A percentile compares a stretch with the other conserved stretches of the same genome.
Evolutionary conservation across 2,329 filamentous ascomycete genomes (phyloP).

Genomic region (Thelonectria olida): DNA sequence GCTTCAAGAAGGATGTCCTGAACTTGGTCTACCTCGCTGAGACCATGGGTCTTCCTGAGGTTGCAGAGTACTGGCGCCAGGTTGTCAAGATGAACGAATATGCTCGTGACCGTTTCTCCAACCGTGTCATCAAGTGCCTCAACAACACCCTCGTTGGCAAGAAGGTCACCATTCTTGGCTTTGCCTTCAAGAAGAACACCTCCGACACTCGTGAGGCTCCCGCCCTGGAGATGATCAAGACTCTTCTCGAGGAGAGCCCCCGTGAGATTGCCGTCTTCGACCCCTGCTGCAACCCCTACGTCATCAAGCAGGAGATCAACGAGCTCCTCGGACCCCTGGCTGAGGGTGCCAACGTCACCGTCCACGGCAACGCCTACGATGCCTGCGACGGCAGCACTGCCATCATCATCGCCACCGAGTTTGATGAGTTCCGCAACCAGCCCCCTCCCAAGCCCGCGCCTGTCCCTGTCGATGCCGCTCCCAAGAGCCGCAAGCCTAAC

Average conservation of each 20-base stretch:
- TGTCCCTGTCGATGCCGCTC: slow-evolving; percentile 33
- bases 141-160: slow-evolving; percentile 76
- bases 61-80: slow-evolving; percentile 78
- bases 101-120: slow-evolving; percentile 74
- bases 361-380: slow-evolving; percentile 59
- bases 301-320: slow-evolving; percentile 61
- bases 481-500: slow-evolving; percentile 50
- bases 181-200: slow-evolving; percentile 84
- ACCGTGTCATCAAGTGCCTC: slow-evolving; percentile 71
- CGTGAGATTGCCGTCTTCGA: slow-evolving; percentile 75
- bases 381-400: slow-evolving; percentile 60
- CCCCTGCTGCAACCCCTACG: slow-evolving; percentile 65
- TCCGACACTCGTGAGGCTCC: slow-evolving; percentile 78
- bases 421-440: slow-evolving; percentile 63
- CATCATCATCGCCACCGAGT: slow-evolving; percentile 64
- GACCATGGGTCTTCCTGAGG: slow-evolving; percentile 73
- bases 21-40: slow-evolving; percentile 79
- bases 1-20: slow-evolving; percentile 83
- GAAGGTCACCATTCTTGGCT: slow-evolving; percentile 78
- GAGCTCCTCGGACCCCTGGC: slow-evolving; percentile 50
- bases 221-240: slow-evolving; percentile 73
- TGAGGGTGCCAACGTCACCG: slow-evolving; percentile 54
- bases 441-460: slow-evolving; percentile 44
- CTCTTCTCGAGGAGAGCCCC: slow-evolving; percentile 71
- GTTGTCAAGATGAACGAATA: slow-evolving; percentile 82